Base-by-base conservation (phyloP, 225 moss, liverwort and hornwort genomes). In the Pseudisothecium myosuroides region DNA sequence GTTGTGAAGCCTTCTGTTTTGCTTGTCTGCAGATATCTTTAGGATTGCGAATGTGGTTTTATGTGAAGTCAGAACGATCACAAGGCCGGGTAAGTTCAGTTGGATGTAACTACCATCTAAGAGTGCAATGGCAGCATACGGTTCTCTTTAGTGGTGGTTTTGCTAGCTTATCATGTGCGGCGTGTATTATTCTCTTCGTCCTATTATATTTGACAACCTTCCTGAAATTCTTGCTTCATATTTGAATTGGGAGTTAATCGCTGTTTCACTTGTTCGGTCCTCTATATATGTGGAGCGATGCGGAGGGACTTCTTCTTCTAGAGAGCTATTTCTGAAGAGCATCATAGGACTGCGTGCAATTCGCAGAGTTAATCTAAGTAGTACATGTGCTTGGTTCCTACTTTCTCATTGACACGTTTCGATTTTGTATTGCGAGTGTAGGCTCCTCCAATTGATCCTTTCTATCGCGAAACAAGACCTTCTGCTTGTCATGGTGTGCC, bases 401-500 rank as follows among this genome's bases (percentile, higher is more conserved):
- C 36, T 65, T 64, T 71, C 50, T 72, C 63, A 56, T 86, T 78
- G 81, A 88, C 82, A 80, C 62, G 24, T 67, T 87, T 81, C 62
- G 67, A 59, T 81, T 58, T 86, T 87, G 84, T 54, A 34, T 74
- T 87, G 87, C 81, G 68, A 86, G 88, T 85, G 31, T 92, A 98
- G 98, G 92, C 92, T 87, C 97, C 98, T 84, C 98, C 98, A 80
- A 99, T 99, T 76, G 99, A 99, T 92, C 99, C 99, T 14, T 99
- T 96, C 87, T 94, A 60, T 76, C 96, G 95, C 63, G 96, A 93
- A 84, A 87, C 89, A 76, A 94, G 88, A 81, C 97, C 99, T 41
- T 97, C 97, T 56, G 96, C 99, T 88, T 99, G 99, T 90, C 99
- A 99, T 95, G 99, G 99, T 82, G 97, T 99, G 41, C 99, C 99